Conservation (phyloP, 2,329 filamentous ascomycete genomes). For the Gyromitra esculenta region DNA sequence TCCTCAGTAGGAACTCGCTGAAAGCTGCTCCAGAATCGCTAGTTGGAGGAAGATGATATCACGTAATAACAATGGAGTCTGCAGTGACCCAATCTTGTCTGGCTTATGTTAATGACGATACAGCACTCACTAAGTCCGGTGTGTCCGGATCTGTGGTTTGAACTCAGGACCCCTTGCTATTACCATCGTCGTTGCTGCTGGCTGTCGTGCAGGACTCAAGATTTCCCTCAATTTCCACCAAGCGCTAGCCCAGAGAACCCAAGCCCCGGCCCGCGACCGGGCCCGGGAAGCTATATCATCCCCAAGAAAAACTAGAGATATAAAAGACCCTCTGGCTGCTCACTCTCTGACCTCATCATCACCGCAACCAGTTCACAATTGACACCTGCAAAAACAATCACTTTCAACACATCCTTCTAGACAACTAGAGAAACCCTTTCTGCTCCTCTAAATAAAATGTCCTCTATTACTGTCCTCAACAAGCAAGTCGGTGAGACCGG, state of each 20-base stretch:
- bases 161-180: background rate
- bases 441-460: constrained; percentile 59
- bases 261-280: background rate
- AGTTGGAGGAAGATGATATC: no score
- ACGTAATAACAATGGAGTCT: no score
- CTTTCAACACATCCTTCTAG: background rate
- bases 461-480: constrained; percentile 16
- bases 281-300: background rate
- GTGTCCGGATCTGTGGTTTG: background rate
- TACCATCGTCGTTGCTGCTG: background rate
- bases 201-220: background rate
- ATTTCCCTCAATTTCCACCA: background rate
- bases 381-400: background rate
- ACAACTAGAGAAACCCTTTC: background rate
- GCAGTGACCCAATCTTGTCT: no score
- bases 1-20: background rate
- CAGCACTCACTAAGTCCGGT: background rate
- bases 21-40: background rate
- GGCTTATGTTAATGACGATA: background rate
- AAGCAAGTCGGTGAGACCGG: constrained; percentile 46
- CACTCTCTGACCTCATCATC: background rate
- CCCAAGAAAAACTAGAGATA: background rate
- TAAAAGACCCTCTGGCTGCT: background rate
- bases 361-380: background rate
- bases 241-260: background rate